Evolutionary conservation across 2,329 filamentous ascomycete genomes (phyloP), one percentile per base, ranked within the genome.

Genomic region (Graphiopsis chlorocephala): DNA sequence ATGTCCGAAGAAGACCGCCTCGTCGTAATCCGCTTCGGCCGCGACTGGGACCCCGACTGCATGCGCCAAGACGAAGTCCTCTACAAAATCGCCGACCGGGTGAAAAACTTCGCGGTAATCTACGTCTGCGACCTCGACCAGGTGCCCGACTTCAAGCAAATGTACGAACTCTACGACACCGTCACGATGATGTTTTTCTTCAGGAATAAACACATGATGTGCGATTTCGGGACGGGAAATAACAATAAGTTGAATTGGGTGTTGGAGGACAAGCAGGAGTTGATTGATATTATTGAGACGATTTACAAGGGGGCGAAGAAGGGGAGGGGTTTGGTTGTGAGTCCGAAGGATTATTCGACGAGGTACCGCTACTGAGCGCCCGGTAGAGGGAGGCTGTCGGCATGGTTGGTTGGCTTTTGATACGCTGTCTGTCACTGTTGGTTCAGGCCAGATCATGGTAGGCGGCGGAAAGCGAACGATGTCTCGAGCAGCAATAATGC

Each of bases 191-290:
- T 97, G 91, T 96, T 92, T 83, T 97, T 97, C 84, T 97, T 93
- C 83, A 88, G 94, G 67, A 99, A 99, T 78, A 99, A 99, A 78
- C 93, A 97, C 80, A 98, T 98, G 88, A 96, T 96, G 91, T 92
- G 91, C 78, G 94, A 98, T 86, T 93, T 97, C 72, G 94, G 94
- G 55, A 99, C 95, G 1, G 95, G 95, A 69, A 97, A 99, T 81
- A 99, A 99, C 79, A 99, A 99, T 78, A 98, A 98, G 79, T 83
- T 97, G 71, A 97, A 97, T 77, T 97, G 92, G 89, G 92, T 97
- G 56, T 83, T 96, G 61, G 93, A 98, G 79, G 94, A 99, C 76
- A 98, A 99, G 81, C 94, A 98, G 78, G 95, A 99, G 81, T 83
- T 99, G 73, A 96, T 99, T 74, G 95, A 99, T 79, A 99, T 99